phyloP scores from a whole-genome alignment of 345 rosid genomes.

The Moricandia arvensis region DNA sequence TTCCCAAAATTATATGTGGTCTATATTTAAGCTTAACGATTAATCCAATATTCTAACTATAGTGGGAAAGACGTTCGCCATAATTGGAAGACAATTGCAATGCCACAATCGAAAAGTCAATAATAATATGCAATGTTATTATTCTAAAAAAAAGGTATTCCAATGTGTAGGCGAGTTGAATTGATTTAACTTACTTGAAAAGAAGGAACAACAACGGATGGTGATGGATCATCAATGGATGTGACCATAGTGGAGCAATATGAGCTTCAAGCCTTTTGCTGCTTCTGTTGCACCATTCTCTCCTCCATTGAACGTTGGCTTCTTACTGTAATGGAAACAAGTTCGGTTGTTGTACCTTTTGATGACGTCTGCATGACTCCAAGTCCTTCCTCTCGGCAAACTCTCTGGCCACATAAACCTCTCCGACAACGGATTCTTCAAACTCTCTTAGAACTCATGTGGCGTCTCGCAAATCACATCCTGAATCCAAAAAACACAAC shows the following conservation, averaged over 20 bases:
- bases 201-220: not conserved
- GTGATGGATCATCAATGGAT: slow-evolving; percentile 13
- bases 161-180: slow-evolving; percentile 6
- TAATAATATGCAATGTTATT: not conserved
- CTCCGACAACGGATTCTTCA: slow-evolving; percentile 88
- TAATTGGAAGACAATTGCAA: slow-evolving; percentile 11
- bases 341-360: slow-evolving; percentile 38
- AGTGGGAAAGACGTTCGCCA: slow-evolving; percentile 16
- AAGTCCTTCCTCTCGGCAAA: slow-evolving; percentile 78
- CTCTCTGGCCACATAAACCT: slow-evolving; percentile 91
- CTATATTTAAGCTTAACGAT: slow-evolving; percentile 1
- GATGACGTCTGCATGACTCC: slow-evolving; percentile 65
- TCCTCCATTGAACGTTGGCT: slow-evolving; percentile 17
- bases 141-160: not conserved
- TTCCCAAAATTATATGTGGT: not conserved
- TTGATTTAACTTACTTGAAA: not conserved
- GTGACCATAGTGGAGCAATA: slow-evolving; percentile 60
- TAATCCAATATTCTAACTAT: slow-evolving; percentile 10
- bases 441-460: slow-evolving; percentile 63
- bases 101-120: not conserved
- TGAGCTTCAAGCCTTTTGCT: slow-evolving; percentile 80
- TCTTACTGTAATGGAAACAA: slow-evolving; percentile 36
- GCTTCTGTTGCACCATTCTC: slow-evolving; percentile 24
- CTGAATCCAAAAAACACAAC: slow-evolving; percentile 41
- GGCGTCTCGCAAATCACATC: slow-evolving; percentile 81